A percentile compares a stretch with the other conserved stretches of the same genome.
phyloP scores from a whole-genome alignment of 352 stramenopile genomes.

The Phytophthora idaei region DNA sequence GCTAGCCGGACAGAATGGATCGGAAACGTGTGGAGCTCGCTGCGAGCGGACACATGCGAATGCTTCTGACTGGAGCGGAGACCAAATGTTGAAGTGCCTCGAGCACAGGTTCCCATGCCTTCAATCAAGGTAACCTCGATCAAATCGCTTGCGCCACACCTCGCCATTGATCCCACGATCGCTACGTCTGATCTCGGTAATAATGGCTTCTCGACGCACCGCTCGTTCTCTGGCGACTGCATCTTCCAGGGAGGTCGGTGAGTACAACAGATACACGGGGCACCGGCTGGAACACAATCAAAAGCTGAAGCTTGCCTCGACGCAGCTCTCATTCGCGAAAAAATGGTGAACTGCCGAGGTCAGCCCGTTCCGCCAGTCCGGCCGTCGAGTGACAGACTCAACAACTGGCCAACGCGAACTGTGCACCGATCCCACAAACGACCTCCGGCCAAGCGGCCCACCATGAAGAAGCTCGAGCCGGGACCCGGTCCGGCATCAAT shows the following conservation, averaged over 20 bases:
- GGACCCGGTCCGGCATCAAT: slow-evolving; percentile 18
- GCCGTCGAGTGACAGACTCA: slow-evolving; percentile 5
- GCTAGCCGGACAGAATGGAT: too few species aligned
- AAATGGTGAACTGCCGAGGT: slow-evolving; percentile 39
- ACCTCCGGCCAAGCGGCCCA: slow-evolving; percentile 5
- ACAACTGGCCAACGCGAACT: slow-evolving; percentile 7
- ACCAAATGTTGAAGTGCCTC: background rate
- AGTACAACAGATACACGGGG: background rate
- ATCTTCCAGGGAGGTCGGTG: slow-evolving; percentile 6
- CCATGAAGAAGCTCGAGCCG: slow-evolving; percentile 18
- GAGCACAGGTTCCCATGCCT: background rate
- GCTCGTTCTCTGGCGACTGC: slow-evolving; percentile 27
- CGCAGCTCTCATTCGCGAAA: slow-evolving; percentile 20
- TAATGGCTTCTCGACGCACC: slow-evolving; percentile 14
- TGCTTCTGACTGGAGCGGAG: too few species aligned
- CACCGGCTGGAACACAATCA: slow-evolving; percentile 7
- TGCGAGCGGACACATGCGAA: too few species aligned
- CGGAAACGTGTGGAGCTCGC: too few species aligned
- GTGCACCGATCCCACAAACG: slow-evolving; percentile 16
- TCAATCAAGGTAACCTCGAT: slow-evolving; percentile 6
- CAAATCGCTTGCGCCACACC: slow-evolving; percentile 25
- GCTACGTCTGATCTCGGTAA: slow-evolving; percentile 14
- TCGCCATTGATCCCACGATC: slow-evolving; percentile 20
- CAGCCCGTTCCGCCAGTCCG: slow-evolving; percentile 15
- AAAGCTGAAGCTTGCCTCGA: slow-evolving; percentile 3